Evolutionary conservation across 2,329 filamentous ascomycete species (phyloP), one percentile per base, ranked within the genome.

Genomic region (Cladosporium oxysporum): DNA sequence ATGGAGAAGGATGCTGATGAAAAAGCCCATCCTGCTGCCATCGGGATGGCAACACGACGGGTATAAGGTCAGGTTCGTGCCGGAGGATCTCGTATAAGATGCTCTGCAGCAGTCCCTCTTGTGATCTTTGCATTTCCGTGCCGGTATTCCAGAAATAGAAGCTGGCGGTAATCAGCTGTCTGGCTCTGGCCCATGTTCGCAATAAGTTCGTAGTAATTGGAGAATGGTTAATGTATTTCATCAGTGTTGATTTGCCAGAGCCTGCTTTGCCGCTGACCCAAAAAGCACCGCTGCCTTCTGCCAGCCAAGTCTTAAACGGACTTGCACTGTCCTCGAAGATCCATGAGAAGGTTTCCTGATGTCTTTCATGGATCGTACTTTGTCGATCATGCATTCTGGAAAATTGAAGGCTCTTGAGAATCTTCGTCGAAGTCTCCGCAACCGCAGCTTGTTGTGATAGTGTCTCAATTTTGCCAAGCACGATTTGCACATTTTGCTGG

Each of bases 91-190:
- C 44, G 31, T 66, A 67, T 0, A 69, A 35, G 1, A 71, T 23
- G 16, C 29, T 66, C n/a, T 58, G 64, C 1, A 71, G 31, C 14
- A 71, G 58, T 2, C 70, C 70, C 6, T 64, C 44, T n/a, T 66
- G 50, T 1, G 65, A 59, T 53, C 65, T 68, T 33, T 71, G 66
- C 33, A 67, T 64, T 0, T 31, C 3, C 0, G 47, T 55, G n/a
- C 70, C 70, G 1, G 61, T 16, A 33, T 55, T 35, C 70, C 70
- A 71, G 62, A 70, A 69, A 31, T 60, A 69, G 66, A 58, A 61
- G 8, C 52, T 63, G 21, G 44, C 55, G 6, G 44, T 29, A 6
- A 61, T 18, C 3, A 65, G 14, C 2, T 53, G 16, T 31, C n/a
- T 16, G 14, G 29, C 1, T 1, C 26, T 57, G 4, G 64, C 57